These are phyloP conservation scores for Spergularia bocconei DNA, from an alignment of 148 eudicot species.

Conservation along the genomic window DNA sequence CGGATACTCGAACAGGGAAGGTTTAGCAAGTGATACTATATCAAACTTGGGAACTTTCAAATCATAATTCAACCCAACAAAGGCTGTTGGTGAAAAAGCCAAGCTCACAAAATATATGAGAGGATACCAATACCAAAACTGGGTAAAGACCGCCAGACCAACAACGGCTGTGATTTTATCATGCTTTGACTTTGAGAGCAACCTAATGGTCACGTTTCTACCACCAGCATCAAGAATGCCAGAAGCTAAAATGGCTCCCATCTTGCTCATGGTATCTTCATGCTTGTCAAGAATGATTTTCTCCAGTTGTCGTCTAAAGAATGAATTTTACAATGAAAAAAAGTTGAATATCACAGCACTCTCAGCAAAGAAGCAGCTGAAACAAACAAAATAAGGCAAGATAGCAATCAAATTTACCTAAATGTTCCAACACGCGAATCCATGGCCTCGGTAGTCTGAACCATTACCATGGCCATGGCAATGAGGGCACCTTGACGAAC, in stretches of 20 bases:
- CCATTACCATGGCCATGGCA: constrained; percentile 99
- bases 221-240: constrained; percentile 99
- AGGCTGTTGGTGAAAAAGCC: constrained; percentile 93
- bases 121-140: constrained; percentile 99
- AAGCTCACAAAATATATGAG: constrained; percentile 93
- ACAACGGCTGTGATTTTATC: constrained; percentile 92
- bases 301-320: constrained; percentile 79
- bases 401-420: constrained; percentile 43
- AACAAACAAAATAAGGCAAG: not conserved
- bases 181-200: constrained; percentile 88
- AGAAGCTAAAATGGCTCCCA: constrained; percentile 98
- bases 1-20: constrained; percentile 96
- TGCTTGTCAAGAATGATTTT: constrained; percentile 95
- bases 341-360: not conserved
- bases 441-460: constrained; percentile 90
- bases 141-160: constrained; percentile 94
- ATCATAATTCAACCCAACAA: constrained; percentile 89
- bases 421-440: constrained; percentile 98
- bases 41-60: constrained; percentile 90
- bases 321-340: too few relatives aligned
- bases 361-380: constrained; percentile 1
- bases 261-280: constrained; percentile 99
- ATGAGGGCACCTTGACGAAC: constrained; percentile 98
- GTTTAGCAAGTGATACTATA: constrained; percentile 84
- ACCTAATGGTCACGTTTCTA: constrained; percentile 88